Conservation (phyloP, 768 basidiomycete species). For the Pisolithus marmoratus region DNA sequence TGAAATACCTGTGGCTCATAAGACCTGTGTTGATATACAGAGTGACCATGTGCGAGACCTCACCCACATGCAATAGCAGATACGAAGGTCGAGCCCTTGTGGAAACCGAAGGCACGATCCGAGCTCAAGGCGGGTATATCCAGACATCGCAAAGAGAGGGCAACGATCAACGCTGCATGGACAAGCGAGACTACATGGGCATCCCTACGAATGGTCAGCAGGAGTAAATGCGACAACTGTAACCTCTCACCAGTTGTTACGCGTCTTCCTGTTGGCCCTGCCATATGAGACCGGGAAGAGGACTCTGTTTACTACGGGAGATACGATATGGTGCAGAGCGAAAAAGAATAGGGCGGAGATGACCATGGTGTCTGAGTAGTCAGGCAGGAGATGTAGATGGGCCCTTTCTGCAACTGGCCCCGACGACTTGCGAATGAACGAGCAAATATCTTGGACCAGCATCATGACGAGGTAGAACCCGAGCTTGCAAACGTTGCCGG, state of each 20-base stretch:
- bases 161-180: constrained; percentile 64
- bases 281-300: constrained; percentile 48
- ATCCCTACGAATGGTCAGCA: constrained; percentile 39
- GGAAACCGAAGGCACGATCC: constrained; percentile 79
- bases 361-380: constrained; percentile 49
- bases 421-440: constrained; percentile 22
- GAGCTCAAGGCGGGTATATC: constrained; percentile 38
- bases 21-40: not conserved
- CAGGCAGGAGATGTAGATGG: constrained; percentile 49
- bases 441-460: constrained; percentile 27
- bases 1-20: constrained; percentile 50
- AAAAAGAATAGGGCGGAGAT: constrained; percentile 54
- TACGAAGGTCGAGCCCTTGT: constrained; percentile 48
- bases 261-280: constrained; percentile 38
- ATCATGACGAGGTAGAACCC: not conserved
- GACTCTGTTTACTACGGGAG: constrained; percentile 45
- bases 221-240: not conserved
- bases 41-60: constrained; percentile 12
- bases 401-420: constrained; percentile 30
- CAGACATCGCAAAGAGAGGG: constrained; percentile 53
- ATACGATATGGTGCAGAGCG: constrained; percentile 49
- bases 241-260: constrained; percentile 54
- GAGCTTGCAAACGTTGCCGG: no score
- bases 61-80: constrained; percentile 71
- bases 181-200: constrained; percentile 69